phyloP scores from a whole-genome alignment of 108 stramenopile species.

The Skeletonema marinoi region DNA sequence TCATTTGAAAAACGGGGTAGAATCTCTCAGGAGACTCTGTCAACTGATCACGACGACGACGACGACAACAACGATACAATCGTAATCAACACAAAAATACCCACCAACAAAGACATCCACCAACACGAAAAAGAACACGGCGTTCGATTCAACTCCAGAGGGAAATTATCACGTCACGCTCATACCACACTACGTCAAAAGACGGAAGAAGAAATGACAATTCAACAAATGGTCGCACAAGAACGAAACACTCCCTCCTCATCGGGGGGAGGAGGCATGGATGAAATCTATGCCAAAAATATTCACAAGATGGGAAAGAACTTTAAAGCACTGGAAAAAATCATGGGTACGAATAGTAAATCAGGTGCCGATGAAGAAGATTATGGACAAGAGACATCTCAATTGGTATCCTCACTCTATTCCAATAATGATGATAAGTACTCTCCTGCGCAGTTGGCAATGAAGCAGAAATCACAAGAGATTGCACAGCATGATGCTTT shows the following conservation, averaged over 20 bases:
- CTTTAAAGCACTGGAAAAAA: slow-evolving; percentile 44
- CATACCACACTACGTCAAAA: slow-evolving; percentile 25
- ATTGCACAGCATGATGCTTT: slow-evolving; percentile 54
- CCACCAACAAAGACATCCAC: neutral
- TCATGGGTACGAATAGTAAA: slow-evolving; percentile 10
- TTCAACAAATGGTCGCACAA: slow-evolving; percentile 54
- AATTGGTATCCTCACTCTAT: slow-evolving; percentile 30
- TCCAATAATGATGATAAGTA: slow-evolving; percentile 31
- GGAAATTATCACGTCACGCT: slow-evolving; percentile 28
- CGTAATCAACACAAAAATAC: neutral
- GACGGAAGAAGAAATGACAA: slow-evolving; percentile 57
- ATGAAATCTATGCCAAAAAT: slow-evolving; percentile 71
- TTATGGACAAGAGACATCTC: slow-evolving; percentile 19
- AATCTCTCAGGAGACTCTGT: slow-evolving; percentile 14
- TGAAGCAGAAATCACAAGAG: slow-evolving; percentile 40
- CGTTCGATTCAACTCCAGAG: slow-evolving; percentile 25
- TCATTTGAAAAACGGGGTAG: slow-evolving; percentile 27
- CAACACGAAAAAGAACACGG: neutral
- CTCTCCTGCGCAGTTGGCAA: slow-evolving; percentile 5
- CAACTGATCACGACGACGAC: neutral
- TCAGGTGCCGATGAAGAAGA: slow-evolving; percentile 60
- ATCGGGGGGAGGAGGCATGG: slow-evolving; percentile 46
- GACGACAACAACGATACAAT: neutral
- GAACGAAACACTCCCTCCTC: slow-evolving; percentile 19
- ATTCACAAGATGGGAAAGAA: slow-evolving; percentile 57